These are phyloP conservation scores for Lentinula sp. DNA, from an alignment of 768 basidiomycete genomes.

Conservation along the genomic window DNA sequence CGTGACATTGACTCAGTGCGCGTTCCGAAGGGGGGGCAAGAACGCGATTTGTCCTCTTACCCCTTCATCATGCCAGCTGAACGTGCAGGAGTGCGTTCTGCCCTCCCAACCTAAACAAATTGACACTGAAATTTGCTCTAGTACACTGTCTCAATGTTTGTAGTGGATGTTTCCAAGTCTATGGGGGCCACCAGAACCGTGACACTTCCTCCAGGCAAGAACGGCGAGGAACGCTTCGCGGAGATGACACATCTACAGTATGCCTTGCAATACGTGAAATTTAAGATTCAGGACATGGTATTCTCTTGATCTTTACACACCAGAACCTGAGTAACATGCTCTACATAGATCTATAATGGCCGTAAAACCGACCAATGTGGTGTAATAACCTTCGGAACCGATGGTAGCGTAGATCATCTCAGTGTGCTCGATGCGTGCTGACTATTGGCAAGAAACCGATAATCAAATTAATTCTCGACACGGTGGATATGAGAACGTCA, in stretches of 20 bases:
- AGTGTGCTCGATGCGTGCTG: background rate
- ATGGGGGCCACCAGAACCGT: constrained; percentile 68
- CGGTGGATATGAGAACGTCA: constrained; percentile 70
- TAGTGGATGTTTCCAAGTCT: constrained; percentile 81
- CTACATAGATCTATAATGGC: constrained; percentile 74
- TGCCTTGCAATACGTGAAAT: constrained; percentile 80
- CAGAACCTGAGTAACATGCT: background rate
- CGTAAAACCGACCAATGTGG: constrained; percentile 94
- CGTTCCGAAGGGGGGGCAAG: background rate
- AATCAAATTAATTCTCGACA: constrained; percentile 56
- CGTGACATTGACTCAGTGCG: background rate
- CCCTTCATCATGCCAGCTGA: constrained; percentile 61
- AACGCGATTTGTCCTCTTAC: background rate
- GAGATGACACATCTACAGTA: constrained; percentile 78
- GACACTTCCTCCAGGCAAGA: constrained; percentile 44
- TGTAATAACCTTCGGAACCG: constrained; percentile 82
- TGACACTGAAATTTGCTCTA: constrained; percentile 23
- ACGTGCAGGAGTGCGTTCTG: constrained; percentile 63
- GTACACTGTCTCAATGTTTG: constrained; percentile 86
- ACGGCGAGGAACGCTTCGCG: constrained; percentile 41
- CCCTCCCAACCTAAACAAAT: background rate
- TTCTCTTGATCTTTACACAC: constrained; percentile 4
- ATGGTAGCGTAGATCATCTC: constrained; percentile 35
- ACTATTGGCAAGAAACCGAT: constrained; percentile 43
- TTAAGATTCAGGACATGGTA: constrained; percentile 91